Evolutionary conservation across 192 early-diverging fungal genomes (phyloP), one percentile per base, ranked within the genome.

Genomic region (Umbelopsis ramanniana): DNA sequence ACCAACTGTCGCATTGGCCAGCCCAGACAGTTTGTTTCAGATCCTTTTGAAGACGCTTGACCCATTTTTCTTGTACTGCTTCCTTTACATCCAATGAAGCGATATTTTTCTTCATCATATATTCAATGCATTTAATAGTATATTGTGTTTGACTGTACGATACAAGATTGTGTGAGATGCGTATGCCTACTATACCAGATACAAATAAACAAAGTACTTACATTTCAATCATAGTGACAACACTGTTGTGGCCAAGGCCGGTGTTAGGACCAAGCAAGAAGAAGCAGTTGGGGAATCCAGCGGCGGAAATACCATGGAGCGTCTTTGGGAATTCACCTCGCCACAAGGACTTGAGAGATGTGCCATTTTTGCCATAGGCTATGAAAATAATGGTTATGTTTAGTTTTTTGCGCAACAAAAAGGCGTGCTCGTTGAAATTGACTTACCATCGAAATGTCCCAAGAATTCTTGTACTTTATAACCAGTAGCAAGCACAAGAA

Each of bases 241-340:
- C 79, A 69, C 78, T 81, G 37, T 81, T 79, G 52, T 88, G 85
- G 43, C 83, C 84, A 12, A 89, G 68, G 26, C 78, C 81, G 33
- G 82, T 81, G 66, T 79, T 68, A 12, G 86, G 87, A 40, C 88
- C 88, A 15, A 87, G 78, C 74, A 88, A 67, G 48, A 83, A 72
- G 67, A 83, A 89, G 35, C 84, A 52, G 66, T 89, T 89, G 10
- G 88, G 88, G 35, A 83, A 85, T 7, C 83, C 85, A 29, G 73
- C 29, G 21, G 71, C 67, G 12, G 75, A 76, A 4, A 85, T 74
- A 4, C 87, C 83, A 24, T 83, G 77, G 73, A 77, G 88, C 0
- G 83, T 77, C 11, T 75, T 76, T 3, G 76, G 60, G 46, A 76
- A 75, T 33, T 81, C 74, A 43, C 70, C 80, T 22, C 66, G 14